Evolutionary conservation across 2,329 filamentous ascomycete genomes (phyloP).

Genomic region (Tolypocladium paradoxum): DNA sequence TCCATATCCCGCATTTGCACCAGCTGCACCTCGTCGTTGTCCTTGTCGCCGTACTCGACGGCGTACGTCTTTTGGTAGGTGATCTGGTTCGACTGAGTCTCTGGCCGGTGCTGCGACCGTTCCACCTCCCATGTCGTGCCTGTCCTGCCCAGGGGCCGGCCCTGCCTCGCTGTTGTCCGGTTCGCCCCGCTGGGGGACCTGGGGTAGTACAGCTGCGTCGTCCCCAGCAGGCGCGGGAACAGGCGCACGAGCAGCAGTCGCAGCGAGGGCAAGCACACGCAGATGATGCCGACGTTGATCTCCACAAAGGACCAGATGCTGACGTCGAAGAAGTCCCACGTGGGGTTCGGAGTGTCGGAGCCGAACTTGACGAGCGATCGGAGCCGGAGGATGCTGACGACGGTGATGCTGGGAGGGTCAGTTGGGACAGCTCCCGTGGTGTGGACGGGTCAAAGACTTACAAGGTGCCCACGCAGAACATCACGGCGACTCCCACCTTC

Average conservation of each 20-base stretch:
- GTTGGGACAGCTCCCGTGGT: not conserved
- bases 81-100: constrained; percentile 16
- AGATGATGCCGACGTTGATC: constrained; percentile 27
- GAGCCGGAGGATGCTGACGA: constrained; percentile 27
- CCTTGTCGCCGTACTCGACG: constrained; percentile 19
- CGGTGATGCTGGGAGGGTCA: constrained; percentile 18
- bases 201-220: constrained; percentile 17
- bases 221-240: constrained; percentile 24
- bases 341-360: constrained; percentile 17
- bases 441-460: constrained; percentile 13
- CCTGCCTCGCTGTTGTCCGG: constrained; percentile 4
- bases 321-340: constrained; percentile 22
- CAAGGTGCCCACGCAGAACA: constrained; percentile 41
- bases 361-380: constrained; percentile 20
- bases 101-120: constrained; percentile 6
- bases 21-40: constrained; percentile 20
- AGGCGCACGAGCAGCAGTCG: constrained; percentile 23
- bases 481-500: constrained; percentile 36
- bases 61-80: constrained; percentile 22
- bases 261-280: constrained; percentile 26
- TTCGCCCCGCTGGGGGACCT: constrained; percentile 11
- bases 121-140: constrained; percentile 13
- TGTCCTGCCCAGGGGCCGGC: constrained; percentile 9
- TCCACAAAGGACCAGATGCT: constrained; percentile 26
- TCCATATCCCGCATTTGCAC: constrained; percentile 18